Conservation (phyloP, 192 early-diverging fungal genomes). For the Jimgerdemannia lactiflua region DNA sequence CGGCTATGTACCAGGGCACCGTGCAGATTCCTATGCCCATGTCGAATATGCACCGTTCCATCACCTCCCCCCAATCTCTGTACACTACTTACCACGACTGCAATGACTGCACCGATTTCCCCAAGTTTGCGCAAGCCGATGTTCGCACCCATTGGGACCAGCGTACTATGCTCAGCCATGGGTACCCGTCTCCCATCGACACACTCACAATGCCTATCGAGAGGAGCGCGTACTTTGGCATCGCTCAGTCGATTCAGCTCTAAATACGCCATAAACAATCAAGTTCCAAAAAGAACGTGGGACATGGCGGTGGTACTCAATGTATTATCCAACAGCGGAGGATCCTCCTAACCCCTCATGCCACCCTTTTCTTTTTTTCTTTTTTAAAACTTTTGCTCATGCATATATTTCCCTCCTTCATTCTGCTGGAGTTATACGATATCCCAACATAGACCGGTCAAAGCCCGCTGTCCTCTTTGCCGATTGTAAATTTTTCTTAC, state of each 20-base stretch:
- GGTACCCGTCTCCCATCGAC: constrained; percentile 7
- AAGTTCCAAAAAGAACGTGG: background rate
- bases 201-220: background rate
- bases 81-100: constrained; percentile 15
- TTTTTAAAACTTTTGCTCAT: background rate
- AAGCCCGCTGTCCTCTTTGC: background rate
- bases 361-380: constrained; percentile 7
- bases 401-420: constrained; percentile 8
- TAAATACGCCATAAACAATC: constrained; percentile 10
- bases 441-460: background rate
- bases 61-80: constrained; percentile 1
- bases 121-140: constrained; percentile 22
- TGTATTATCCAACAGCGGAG: background rate
- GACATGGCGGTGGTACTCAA: background rate
- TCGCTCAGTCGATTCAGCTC: background rate
- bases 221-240: constrained; percentile 4
- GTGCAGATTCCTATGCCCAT: constrained; percentile 23
- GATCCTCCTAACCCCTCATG: constrained; percentile 4
- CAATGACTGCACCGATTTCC: constrained; percentile 18
- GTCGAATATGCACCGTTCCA: constrained; percentile 15
- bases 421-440: background rate
- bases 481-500: background rate
- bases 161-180: constrained; percentile 11
- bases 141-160: constrained; percentile 19
- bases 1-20: constrained; percentile 12